Base-by-base conservation (phyloP, 345 rosid species). In the Trapa incisa region DNA sequence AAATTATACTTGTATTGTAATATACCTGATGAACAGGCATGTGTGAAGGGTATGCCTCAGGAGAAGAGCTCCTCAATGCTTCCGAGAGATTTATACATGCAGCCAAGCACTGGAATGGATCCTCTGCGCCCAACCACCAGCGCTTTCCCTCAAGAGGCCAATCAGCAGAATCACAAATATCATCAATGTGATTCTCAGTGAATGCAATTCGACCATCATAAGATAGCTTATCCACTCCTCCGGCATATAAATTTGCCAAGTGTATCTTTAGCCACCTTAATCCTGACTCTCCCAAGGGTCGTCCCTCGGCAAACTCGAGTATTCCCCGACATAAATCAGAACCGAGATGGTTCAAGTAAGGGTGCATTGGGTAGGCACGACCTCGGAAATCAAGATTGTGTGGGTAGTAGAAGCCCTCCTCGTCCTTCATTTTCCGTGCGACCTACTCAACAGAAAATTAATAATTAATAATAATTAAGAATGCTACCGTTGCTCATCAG, bases 71-170 rank as follows among this genome's bases (percentile, higher is more conserved):
- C 80, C 96, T 85, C 77, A 89, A 71, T 76, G 97, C 97, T 83
- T 91, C 97, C 43, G 99, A 54, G 56, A 95, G 92, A 79, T 82
- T 83, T 63, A 87, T 78, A 76, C 97, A 95, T 45, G 85, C 78
- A 60, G 97, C 97, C 84, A 95, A 84, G 85, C 97, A 95, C 70
- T 95, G 97, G 48, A 87, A 89, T 69, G 99, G 97, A 75, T 95
- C 96, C 84, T 95, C 99, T 70, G 99, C 97, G 61, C 75, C 75
- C 80, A 91, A 82, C 99, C 99, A 95, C 99, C 99, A 95, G 22
- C 87, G 81, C 65, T 65, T 78, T 79, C 97, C 99, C 81, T 89
- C 99, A 70, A 95, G 89, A 67, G 97, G 97, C 72, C 81, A 78
- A 80, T 95, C 97, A 33, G 97, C 87, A 68, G 99, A 91, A 79